These are phyloP conservation scores for Wickerhamiella sorbophila DNA, from an alignment of 805 yeast genomes.

Conservation along the genomic window DNA sequence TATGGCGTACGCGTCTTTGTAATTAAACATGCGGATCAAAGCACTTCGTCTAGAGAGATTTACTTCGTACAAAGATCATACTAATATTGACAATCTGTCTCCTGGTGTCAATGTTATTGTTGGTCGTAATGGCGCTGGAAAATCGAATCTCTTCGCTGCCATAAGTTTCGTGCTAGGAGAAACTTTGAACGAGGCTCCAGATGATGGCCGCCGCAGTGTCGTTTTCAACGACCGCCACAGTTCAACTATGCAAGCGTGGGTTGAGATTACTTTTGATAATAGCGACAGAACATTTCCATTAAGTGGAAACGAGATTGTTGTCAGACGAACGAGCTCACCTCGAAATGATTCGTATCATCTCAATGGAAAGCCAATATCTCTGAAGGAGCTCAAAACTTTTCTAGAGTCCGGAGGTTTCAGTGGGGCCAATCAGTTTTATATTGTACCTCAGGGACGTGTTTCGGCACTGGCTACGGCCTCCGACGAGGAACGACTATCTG, in stretches of 20 bases:
- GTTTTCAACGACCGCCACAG: constrained; percentile 72
- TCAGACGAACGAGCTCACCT: constrained; percentile 83
- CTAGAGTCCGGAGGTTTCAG: constrained; percentile 85
- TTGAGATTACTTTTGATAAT: constrained; percentile 79
- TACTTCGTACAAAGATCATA: constrained; percentile 78
- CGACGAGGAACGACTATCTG: constrained; percentile 61
- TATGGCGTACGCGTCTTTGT: background rate
- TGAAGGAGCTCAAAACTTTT: constrained; percentile 65
- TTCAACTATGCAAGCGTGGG: constrained; percentile 82
- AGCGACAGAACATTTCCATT: constrained; percentile 60
- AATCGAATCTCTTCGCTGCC: constrained; percentile 90
- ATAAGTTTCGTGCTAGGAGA: constrained; percentile 79
- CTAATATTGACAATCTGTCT: constrained; percentile 58
- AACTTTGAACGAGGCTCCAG: constrained; percentile 46
- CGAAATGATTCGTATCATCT: constrained; percentile 70
- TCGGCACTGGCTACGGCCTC: constrained; percentile 80
- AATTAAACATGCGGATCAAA: constrained; percentile 10
- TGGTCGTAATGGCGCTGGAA: constrained; percentile 42
- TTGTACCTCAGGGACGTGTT: constrained; percentile 93
- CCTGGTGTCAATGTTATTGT: constrained; percentile 73
- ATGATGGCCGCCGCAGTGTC: constrained; percentile 69
- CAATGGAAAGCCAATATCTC: constrained; percentile 64
- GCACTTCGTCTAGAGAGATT: constrained; percentile 73
- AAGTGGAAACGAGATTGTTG: constrained; percentile 45
- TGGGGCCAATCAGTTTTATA: constrained; percentile 79